phyloP scores from a whole-genome alignment of 306 rosid genomes.

The Prunus fruticosa region DNA sequence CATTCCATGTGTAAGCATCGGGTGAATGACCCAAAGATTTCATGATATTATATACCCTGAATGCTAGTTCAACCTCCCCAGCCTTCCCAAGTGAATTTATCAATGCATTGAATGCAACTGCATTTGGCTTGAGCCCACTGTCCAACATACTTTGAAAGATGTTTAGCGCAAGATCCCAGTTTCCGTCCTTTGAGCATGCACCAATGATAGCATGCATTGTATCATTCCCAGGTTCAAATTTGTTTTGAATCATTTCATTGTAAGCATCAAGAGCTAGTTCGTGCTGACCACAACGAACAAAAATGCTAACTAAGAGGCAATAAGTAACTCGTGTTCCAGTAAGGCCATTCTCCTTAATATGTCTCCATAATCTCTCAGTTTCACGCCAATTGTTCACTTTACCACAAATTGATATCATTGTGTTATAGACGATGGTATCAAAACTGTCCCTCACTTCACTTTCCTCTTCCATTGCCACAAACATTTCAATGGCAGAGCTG shows the following conservation, averaged over 20 bases:
- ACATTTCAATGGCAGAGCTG: conserved; percentile 48
- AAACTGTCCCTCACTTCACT: conserved; percentile 42
- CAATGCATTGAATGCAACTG: conserved; percentile 62
- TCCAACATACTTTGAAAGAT: conserved; percentile 62
- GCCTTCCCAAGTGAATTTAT: conserved; percentile 78
- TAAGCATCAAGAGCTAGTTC: conserved; percentile 80
- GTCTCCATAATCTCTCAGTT: conserved; percentile 72
- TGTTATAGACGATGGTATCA: conserved; percentile 73
- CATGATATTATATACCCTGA: conserved; percentile 42
- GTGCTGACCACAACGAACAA: conserved; percentile 53
- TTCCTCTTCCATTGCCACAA: conserved; percentile 47
- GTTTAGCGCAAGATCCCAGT: conserved; percentile 59
- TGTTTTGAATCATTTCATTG: conserved; percentile 63
- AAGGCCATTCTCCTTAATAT: conserved; percentile 55
- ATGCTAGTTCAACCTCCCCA: conserved; percentile 66
- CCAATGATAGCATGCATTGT: conserved; percentile 63
- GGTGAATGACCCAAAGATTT: conserved; percentile 58
- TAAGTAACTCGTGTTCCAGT: conserved; percentile 56
- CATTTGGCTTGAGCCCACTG: conserved; percentile 52
- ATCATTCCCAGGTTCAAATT: conserved; percentile 56
- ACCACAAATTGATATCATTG: conserved; percentile 73
- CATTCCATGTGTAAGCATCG: conserved; percentile 76
- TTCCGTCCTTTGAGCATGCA: conserved; percentile 70
- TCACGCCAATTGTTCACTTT: conserved; percentile 65
- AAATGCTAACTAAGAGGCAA: conserved; percentile 59